Evolutionary conservation across 805 yeast genomes (phyloP), one percentile per base, ranked within the genome.

Genomic region (Starmerella apis): DNA sequence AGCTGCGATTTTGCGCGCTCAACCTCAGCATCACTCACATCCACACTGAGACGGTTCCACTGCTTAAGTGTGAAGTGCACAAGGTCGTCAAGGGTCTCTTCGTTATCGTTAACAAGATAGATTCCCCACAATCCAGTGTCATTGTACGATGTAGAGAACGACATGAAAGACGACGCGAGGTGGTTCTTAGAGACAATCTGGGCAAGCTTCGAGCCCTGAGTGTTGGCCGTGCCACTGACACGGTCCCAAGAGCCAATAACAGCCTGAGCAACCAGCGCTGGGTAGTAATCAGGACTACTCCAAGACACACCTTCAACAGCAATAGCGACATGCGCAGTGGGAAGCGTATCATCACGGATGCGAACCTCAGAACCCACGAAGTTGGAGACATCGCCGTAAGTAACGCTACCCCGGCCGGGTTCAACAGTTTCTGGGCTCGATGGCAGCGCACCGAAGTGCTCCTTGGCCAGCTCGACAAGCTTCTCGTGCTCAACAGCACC

Each of bases 121-220:
- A 90, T 82, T 31, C 99, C 99, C 96, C 96, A 90, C 48, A 92
- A 71, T 8, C 99, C 99, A 11, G 96, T 84, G 68, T 92, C 99
- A 10, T 96, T 88, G 68, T 92, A 92, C 1, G 95, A 85, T 2
- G 99, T 92, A 27, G 95, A 85, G 69, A 90, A 92, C 5, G 96
- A 86, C 95, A 87, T 83, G 70, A 82, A 92, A 7, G 95, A 84
- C 69, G 92, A 92, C 49, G 96, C 96, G 52, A 87, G 70, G 54
- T 74, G 73, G 52, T 79, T 75, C 59, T 72, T 71, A 30, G 83
- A 74, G 23, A 82, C 79, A 25, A 79, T 76, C 45, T 71, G 67
- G 0, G 94, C 86, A 49, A 92, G 72, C 46, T 87, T 86, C 3
- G 96, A 83, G 22, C 96, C 94, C 22, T 88, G 79, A 64, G 83